Evolutionary conservation across 148 eudicot species (phyloP).

Genomic region (Amaranthus cruentus): DNA sequence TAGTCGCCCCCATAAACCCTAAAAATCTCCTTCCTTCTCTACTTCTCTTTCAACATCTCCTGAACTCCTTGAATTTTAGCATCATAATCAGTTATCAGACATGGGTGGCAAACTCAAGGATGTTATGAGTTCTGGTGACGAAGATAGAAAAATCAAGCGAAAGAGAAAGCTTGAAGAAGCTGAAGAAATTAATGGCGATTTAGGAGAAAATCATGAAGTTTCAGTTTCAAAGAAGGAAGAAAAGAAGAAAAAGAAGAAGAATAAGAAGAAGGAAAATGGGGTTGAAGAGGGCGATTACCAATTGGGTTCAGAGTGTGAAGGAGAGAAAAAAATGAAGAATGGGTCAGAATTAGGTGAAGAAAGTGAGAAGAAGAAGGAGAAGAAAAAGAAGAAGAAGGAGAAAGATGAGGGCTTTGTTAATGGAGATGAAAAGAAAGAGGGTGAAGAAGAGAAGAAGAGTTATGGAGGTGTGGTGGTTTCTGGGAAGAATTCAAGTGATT

Average conservation of each 20-base stretch:
- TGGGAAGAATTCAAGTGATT: slow-evolving; percentile 53
- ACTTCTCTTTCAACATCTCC: neutral
- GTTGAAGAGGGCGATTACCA: slow-evolving; percentile 34
- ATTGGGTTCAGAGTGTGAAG: slow-evolving; percentile 5
- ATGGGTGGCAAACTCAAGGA: slow-evolving; percentile 29
- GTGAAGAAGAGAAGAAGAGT: slow-evolving; percentile 41
- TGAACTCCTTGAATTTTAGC: neutral
- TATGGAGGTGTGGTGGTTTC: slow-evolving; percentile 63
- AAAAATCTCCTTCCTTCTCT: slow-evolving; percentile 4
- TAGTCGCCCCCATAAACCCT: slow-evolving; percentile 25
- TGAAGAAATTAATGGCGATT: slow-evolving; percentile 6
- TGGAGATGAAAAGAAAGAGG: slow-evolving; percentile 17
- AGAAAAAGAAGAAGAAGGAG: slow-evolving; percentile 29
- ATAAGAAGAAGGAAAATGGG: slow-evolving; percentile 31
- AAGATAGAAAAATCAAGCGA: slow-evolving; percentile 35
- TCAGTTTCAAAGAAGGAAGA: slow-evolving; percentile 14
- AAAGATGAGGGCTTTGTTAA: slow-evolving; percentile 7
- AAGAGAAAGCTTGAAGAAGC: slow-evolving; percentile 51
- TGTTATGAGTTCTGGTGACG: slow-evolving; percentile 8
- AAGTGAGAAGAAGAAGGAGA: slow-evolving; percentile 22
- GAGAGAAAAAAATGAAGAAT: slow-evolving; percentile 13
- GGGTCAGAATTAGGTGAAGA: slow-evolving; percentile 21
- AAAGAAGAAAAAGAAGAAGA: slow-evolving; percentile 41
- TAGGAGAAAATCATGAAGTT: slow-evolving; percentile 13
- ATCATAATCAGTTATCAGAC: neutral